Conservation (phyloP, 768 basidiomycete genomes). For the Trichaptum fuscoviolaceum region DNA sequence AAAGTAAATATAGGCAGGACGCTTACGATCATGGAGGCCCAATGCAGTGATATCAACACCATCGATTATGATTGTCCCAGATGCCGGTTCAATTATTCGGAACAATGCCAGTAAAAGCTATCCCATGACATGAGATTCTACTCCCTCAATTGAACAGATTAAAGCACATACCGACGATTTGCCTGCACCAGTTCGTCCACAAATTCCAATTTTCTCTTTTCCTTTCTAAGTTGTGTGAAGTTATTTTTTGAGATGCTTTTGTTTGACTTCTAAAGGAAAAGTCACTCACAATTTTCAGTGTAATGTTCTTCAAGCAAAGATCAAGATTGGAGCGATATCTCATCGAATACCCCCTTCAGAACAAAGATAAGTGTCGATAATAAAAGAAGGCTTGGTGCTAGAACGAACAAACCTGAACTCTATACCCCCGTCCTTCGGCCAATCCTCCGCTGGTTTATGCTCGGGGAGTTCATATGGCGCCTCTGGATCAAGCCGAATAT, state of each 20-base stretch:
- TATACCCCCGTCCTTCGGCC: conserved; percentile 73
- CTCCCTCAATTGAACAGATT: not conserved
- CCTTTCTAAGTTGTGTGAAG: conserved; percentile 44
- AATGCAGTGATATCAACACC: conserved; percentile 71
- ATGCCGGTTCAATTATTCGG: conserved; percentile 67
- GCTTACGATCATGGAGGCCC: conserved; percentile 66
- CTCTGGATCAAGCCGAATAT: conserved; percentile 68
- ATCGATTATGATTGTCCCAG: conserved; percentile 68
- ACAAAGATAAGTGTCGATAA: conserved; percentile 2
- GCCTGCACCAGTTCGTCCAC: conserved; percentile 77
- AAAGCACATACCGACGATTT: conserved; percentile 62
- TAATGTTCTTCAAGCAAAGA: conserved; percentile 71
- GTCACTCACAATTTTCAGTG: conserved; percentile 55
- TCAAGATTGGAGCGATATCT: conserved; percentile 79
- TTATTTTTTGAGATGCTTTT: conserved; percentile 6
- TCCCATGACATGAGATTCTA: conserved; percentile 1
- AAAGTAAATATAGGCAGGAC: not conserved
- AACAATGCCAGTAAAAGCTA: conserved; percentile 68
- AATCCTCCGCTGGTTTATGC: conserved; percentile 44
- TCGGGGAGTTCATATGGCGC: conserved; percentile 67
- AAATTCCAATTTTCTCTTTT: conserved; percentile 86
- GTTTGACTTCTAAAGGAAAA: not conserved
- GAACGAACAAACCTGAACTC: conserved; percentile 57
- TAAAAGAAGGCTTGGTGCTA: not conserved
- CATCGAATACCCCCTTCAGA: conserved; percentile 59